Base-by-base conservation (phyloP, 768 basidiomycete species). In the Rhizopogon salebrosus region DNA sequence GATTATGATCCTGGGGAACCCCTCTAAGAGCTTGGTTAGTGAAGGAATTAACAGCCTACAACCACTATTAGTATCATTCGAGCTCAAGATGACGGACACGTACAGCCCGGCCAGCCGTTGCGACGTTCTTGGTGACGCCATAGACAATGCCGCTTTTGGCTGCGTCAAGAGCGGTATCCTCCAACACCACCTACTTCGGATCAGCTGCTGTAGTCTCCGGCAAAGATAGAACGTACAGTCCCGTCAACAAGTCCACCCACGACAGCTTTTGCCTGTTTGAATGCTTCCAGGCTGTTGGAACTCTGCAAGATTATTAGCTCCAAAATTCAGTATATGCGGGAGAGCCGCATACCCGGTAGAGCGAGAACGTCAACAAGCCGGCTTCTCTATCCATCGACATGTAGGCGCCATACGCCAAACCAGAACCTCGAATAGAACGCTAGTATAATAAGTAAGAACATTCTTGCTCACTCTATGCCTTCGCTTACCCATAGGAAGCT, bases 71-170 rank as follows among this genome's bases (percentile, higher is more conserved):
- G 39, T 24, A 45, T 49, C 22, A 58, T 13, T 35, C 54, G 42
- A 22, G n/a, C 3, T 22, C 26, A n/a, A n/a, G 23, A 34, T 11
- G 11, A 14, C 18, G 42, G 38, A 35, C 31, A 71, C 86, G 66
- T 69, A 94, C 95, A 39, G 95, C 95, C 60, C 87, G 80, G n/a
- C 82, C 80, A 26, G 90, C 83, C 3, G 92, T 95, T 18, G 93
- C 87, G 20, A 95, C 89, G 41, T 79, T 76, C 62, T 83, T 83
- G 0, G 94, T 83, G 9, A 94, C 87, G 7, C 77, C 76, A 62
- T 85, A 98, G 4, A 97, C 94, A 57, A 97, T 86, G 43, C 84
- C 89, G 57, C 91, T 94, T 74, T 95, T 93, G 4, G 94, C 92
- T 0, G 91, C 88, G 59, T 98, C 94, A 35, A 98, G 71, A 8